Base-by-base conservation (phyloP, 768 basidiomycete species). In the Rhodotorula paludigena region DNA sequence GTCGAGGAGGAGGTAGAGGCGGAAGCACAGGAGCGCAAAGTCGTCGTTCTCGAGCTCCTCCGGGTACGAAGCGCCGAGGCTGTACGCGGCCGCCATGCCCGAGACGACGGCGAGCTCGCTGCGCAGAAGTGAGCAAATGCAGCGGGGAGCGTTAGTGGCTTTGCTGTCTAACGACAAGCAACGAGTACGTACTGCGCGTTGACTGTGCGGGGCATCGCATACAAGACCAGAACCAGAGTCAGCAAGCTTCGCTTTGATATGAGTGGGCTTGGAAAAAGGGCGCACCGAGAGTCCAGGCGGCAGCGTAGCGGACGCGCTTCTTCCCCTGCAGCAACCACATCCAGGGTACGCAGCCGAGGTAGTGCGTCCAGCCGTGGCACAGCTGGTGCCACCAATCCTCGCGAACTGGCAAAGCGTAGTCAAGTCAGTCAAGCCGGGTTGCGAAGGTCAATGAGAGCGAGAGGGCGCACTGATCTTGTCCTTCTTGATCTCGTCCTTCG, bases 331-430 rank as follows among this genome's bases (percentile, higher is more conserved):
- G 73, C 25, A 78, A 64, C 74, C 76, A 77, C 60, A 80, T 74
- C 66, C 75, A 79, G 0, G 80, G 80, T 2, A 80, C 79, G 54
- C 79, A 78, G 12, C 54, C 54, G n/a, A 55, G 44, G 59, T 69
- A 69, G 62, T 69, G 68, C 42, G 76, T 76, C 77, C 77, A 78
- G 9, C 72, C 67, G 67, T 78, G 78, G 51, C 74, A 76, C 9
- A 78, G 75, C 71, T 69, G 63, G 59, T 79, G 78, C 79, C 78
- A 79, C 79, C 79, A 80, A 57, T 80, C 78, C 57, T 74, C 74
- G 33, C 77, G 75, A 36, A 77, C 77, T 77, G 62, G 9, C 18
- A 36, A 48, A 28, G 39, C 11, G 12, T 32, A 23, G 5, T 7
- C 25, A 7, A 23, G n/a, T 64, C 45, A 35, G 33, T 14, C 14